These are phyloP conservation scores for Saturnispora halmiae DNA, from an alignment of 805 yeast genomes.

Conservation along the genomic window DNA sequence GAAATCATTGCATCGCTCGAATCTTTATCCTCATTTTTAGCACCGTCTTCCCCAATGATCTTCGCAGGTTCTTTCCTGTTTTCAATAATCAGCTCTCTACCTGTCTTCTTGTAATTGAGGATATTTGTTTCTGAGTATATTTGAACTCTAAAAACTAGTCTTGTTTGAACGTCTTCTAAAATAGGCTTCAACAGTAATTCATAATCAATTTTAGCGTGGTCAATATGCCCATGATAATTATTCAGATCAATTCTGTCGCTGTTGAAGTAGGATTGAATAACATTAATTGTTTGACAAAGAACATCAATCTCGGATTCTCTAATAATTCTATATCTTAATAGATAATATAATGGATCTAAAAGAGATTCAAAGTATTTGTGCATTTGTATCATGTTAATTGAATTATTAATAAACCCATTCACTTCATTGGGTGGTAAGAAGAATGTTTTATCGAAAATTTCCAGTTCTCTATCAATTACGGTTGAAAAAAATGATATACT, in stretches of 20 bases:
- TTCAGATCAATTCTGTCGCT: constrained; percentile 36
- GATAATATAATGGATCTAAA: constrained; percentile 72
- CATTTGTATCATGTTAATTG: constrained; percentile 29
- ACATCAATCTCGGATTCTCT: constrained; percentile 59
- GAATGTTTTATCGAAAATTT: constrained; percentile 50
- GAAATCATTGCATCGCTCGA: constrained; percentile 9
- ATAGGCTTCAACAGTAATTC: constrained; percentile 63
- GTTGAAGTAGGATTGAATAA: constrained; percentile 60
- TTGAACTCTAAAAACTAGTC: constrained; percentile 74
- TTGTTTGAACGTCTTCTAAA: constrained; percentile 65
- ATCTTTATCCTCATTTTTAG: background rate
- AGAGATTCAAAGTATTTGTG: constrained; percentile 50
- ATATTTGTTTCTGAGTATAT: constrained; percentile 61
- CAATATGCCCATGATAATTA: constrained; percentile 11
- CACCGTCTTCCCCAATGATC: background rate
- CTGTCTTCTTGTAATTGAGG: constrained; percentile 53
- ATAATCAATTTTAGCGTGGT: constrained; percentile 31
- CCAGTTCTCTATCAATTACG: constrained; percentile 51
- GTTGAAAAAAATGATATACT: constrained; percentile 52
- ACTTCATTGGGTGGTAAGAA: constrained; percentile 19
- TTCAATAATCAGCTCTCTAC: constrained; percentile 59
- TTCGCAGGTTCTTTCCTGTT: constrained; percentile 23
- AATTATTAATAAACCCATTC: constrained; percentile 20
- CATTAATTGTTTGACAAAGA: constrained; percentile 66
- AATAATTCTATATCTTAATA: constrained; percentile 54